Base-by-base conservation (phyloP, 768 basidiomycete species). In the Suillus variegatus region DNA sequence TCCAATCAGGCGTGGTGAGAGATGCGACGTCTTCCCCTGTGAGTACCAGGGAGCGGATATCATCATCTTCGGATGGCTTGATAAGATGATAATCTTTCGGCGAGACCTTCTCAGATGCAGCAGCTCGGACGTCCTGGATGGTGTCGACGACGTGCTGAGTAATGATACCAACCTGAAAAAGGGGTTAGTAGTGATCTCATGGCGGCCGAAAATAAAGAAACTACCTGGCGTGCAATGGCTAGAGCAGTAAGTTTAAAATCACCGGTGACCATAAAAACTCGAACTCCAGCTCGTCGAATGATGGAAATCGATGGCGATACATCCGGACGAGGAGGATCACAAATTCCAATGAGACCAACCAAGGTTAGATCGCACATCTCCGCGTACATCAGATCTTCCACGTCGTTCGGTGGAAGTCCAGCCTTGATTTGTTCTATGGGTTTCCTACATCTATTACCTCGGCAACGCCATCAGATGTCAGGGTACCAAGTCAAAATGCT, bases 181-280 rank as follows among this genome's bases (percentile, higher is more conserved):
- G 9, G 18, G 13, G 38, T 63, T 10, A 47, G 46, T 12, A 61
- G 22, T n/a, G 16, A 62, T 25, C 40, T 20, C 10, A 28, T 10
- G 18, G 22, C 5, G 9, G 12, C 7, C 2, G 28, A 52, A 35
- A 8, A n/a, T 22, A 16, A 49, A 22, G 77, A 75, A 38, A 74
- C 71, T 61, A 82, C 81, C 64, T 78, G 74, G 22, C 76, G 73
- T 1, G 78, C 80, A 64, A 84, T 84, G 14, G 82, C 81, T 6
- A 77, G 75, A n/a, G 82, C 83, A 9, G 83, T 84, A 46, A 81
- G 75, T 35, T 78, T 70, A 67, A 81, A 81, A 68, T 84, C 83
- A 52, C 83, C 83, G 3, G 83, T 85, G 18, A 85, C 75, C 82
- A 85, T 84, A 66, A 81, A 79, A 38, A 84, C 79, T 20, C 79